A percentile compares a stretch with the other conserved stretches of the same genome.
phyloP scores from a whole-genome alignment of 2,329 filamentous ascomycete species.

The Trichoderma pleuroti region DNA sequence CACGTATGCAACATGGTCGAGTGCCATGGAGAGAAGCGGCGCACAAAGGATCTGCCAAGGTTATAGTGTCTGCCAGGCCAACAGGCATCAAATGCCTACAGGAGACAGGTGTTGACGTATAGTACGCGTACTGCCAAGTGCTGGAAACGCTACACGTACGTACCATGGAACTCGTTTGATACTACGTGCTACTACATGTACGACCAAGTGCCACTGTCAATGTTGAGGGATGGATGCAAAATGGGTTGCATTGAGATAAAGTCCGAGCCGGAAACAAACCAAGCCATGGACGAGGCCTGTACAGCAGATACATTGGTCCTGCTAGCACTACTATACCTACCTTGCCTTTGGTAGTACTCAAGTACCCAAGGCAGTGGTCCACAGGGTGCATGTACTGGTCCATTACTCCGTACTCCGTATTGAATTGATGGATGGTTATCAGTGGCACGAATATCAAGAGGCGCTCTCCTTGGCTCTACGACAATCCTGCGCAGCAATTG shows the following conservation, averaged over 20 bases:
- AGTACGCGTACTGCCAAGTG: too few species aligned
- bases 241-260: conserved; percentile 1
- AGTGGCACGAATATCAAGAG: not conserved
- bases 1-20: not conserved
- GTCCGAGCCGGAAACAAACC: conserved; percentile 1
- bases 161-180: too few species aligned
- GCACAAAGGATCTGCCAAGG: not conserved
- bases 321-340: too few species aligned
- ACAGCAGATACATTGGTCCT: not conserved
- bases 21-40: not conserved
- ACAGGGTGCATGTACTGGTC: not conserved
- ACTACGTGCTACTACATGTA: not conserved
- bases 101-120: too few species aligned
- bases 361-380: not conserved
- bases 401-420: too few species aligned
- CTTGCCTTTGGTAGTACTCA: too few species aligned
- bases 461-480: not conserved
- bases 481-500: not conserved
- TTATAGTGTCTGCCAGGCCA: not conserved
- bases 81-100: not conserved
- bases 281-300: not conserved
- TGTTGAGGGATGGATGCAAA: not conserved
- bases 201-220: not conserved
- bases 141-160: not conserved
- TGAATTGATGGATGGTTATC: not conserved